A percentile compares a stretch with the other conserved stretches of the same genome.
Conservation (phyloP, 345 rosid genomes). For the Combretum micranthum region DNA sequence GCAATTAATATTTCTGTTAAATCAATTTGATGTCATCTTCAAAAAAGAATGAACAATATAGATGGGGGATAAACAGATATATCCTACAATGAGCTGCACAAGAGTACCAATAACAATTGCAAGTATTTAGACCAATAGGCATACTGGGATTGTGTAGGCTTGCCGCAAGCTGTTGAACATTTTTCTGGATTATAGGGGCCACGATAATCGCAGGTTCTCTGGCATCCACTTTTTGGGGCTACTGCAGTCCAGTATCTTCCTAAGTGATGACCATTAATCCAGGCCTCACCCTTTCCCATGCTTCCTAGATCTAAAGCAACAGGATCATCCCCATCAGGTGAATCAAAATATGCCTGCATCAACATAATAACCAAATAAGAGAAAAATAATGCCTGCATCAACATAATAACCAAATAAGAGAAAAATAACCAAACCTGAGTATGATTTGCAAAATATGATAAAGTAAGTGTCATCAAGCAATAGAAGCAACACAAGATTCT, state of each 20-base stretch:
- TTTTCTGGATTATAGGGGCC: slow-evolving; percentile 74
- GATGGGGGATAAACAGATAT: background rate
- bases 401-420: background rate
- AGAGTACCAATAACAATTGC: background rate
- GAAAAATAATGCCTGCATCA: slow-evolving; percentile 50
- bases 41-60: too few relatives aligned
- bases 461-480: too few relatives aligned
- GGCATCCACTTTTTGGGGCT: slow-evolving; percentile 70
- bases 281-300: slow-evolving; percentile 99
- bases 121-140: slow-evolving; percentile 1
- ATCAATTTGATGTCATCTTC: too few relatives aligned
- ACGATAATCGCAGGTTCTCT: slow-evolving; percentile 60
- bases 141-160: slow-evolving; percentile 87
- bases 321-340: slow-evolving; percentile 70
- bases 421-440: background rate
- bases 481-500: too few relatives aligned
- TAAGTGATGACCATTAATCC: slow-evolving; percentile 89
- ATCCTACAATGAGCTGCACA: background rate
- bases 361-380: background rate
- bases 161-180: slow-evolving; percentile 82
- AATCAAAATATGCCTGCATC: slow-evolving; percentile 59
- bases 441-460: background rate
- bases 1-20: background rate
- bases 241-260: slow-evolving; percentile 87
- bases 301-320: slow-evolving; percentile 90